Conservation (phyloP, 352 stramenopile genomes). For the Aphanomyces astaci region DNA sequence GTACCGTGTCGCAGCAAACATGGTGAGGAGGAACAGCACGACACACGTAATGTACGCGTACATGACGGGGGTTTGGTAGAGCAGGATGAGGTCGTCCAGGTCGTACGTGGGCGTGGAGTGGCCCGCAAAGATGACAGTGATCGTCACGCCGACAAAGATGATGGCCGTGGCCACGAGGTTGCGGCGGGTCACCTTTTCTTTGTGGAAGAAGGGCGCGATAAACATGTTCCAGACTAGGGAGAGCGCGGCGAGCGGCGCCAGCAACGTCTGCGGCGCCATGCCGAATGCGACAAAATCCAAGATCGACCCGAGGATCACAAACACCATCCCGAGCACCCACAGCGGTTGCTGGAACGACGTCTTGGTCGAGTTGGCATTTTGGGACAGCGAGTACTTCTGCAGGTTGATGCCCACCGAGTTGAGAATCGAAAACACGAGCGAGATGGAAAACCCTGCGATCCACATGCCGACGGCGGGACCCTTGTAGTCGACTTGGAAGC, state of each 20-base stretch:
- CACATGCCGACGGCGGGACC: slow-evolving; percentile 73
- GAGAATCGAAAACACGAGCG: slow-evolving; percentile 80
- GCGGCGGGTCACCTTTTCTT: slow-evolving; percentile 74
- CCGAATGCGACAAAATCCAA: slow-evolving; percentile 89
- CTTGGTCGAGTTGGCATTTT: slow-evolving; percentile 62
- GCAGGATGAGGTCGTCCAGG: slow-evolving; percentile 69
- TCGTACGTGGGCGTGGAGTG: slow-evolving; percentile 82
- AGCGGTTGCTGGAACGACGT: slow-evolving; percentile 76
- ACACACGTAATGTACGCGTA: slow-evolving; percentile 77
- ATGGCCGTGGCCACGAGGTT: slow-evolving; percentile 80
- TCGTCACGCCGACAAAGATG: slow-evolving; percentile 82
- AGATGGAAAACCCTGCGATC: slow-evolving; percentile 81
- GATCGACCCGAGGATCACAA: slow-evolving; percentile 76
- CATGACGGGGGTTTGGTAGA: slow-evolving; percentile 77
- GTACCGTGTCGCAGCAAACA: slow-evolving; percentile 60
- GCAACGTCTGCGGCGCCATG: slow-evolving; percentile 83
- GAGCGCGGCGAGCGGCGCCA: slow-evolving; percentile 82
- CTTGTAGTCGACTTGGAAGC: slow-evolving; percentile 68
- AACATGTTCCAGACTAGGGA: slow-evolving; percentile 90
- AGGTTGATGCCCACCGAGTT: slow-evolving; percentile 88
- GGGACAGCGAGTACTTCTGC: slow-evolving; percentile 84
- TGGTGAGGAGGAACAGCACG: slow-evolving; percentile 46
- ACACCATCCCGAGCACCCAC: slow-evolving; percentile 80
- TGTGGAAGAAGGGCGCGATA: slow-evolving; percentile 85
- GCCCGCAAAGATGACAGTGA: slow-evolving; percentile 85